phyloP scores from a whole-genome alignment of 2,329 filamentous ascomycete species.

The Penicillium sp. region DNA sequence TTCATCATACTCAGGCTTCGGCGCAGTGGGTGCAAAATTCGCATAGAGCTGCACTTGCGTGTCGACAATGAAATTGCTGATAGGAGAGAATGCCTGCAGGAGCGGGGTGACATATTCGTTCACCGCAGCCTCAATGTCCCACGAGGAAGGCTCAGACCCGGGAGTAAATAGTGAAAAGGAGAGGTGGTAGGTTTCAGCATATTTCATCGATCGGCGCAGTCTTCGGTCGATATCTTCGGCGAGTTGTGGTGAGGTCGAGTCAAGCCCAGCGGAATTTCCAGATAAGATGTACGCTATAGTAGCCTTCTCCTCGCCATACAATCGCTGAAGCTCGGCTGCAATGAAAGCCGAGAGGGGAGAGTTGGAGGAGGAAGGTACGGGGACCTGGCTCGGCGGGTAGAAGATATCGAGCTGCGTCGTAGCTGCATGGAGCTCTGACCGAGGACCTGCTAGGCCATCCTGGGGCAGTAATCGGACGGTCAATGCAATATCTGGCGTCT shows the following conservation, averaged over 20 bases:
- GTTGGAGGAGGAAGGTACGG: slow-evolving; percentile 66
- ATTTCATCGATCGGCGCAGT: slow-evolving; percentile 82
- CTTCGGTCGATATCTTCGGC: slow-evolving; percentile 64
- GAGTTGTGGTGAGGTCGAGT: slow-evolving; percentile 46
- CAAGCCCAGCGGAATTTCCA: slow-evolving; percentile 47
- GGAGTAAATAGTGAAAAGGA: slow-evolving; percentile 94
- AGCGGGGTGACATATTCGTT: slow-evolving; percentile 79
- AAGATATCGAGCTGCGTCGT: slow-evolving; percentile 72
- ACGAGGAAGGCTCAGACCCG: slow-evolving; percentile 73
- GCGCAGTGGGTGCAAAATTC: slow-evolving; percentile 62
- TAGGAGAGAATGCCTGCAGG: slow-evolving; percentile 72
- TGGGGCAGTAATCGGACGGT: slow-evolving; percentile 66
- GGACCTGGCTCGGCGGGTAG: slow-evolving; percentile 69
- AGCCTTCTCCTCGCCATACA: slow-evolving; percentile 86
- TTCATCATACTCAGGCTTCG: slow-evolving; percentile 56
- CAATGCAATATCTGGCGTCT: slow-evolving; percentile 57
- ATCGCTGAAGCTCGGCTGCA: slow-evolving; percentile 70
- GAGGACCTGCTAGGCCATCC: slow-evolving; percentile 49
- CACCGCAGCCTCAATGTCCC: slow-evolving; percentile 85
- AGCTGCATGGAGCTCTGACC: slow-evolving; percentile 67
- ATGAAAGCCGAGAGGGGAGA: slow-evolving; percentile 74
- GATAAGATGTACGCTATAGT: slow-evolving; percentile 75
- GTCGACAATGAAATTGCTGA: slow-evolving; percentile 94
- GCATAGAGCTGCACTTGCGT: slow-evolving; percentile 96
- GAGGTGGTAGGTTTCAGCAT: slow-evolving; percentile 89